Percentiles rank a stretch among this genome's conserved stretches.
Evolutionary conservation across 1,139 yeast genomes (phyloP).

Genomic region (Suhomyces atakaporum): DNA sequence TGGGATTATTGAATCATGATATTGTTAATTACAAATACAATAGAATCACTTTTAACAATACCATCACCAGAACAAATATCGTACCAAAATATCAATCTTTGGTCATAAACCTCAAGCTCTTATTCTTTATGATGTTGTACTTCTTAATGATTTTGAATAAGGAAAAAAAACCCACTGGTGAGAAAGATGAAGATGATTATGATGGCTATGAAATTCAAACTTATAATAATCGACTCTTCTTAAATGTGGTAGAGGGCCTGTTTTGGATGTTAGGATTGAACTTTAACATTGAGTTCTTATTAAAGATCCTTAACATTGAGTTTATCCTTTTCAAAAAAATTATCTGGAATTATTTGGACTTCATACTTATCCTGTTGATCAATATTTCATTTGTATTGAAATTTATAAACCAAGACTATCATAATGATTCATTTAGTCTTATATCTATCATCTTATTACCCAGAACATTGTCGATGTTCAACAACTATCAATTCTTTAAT

Average conservation of each 20-base stretch:
- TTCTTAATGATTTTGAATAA: constrained; percentile 34
- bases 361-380: constrained; percentile 33
- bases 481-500: constrained; percentile 56
- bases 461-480: constrained; percentile 54
- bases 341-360: constrained; percentile 46
- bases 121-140: constrained; percentile 35
- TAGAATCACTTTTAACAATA: constrained; percentile 31
- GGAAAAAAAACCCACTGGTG: constrained; percentile 16
- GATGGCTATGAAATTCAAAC: constrained; percentile 2
- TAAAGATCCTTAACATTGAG: constrained; percentile 48
- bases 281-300: constrained; percentile 39
- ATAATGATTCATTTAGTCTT: constrained; percentile 38
- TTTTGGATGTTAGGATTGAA: constrained; percentile 41
- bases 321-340: constrained; percentile 38
- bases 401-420: constrained; percentile 15
- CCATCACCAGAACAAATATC: constrained; percentile 33
- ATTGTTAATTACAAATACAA: constrained; percentile 41
- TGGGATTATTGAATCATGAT: constrained; percentile 23
- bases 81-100: constrained; percentile 49
- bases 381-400: constrained; percentile 32
- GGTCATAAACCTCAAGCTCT: constrained; percentile 41
- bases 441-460: constrained; percentile 59
- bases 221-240: constrained; percentile 1
- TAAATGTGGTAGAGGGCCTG: constrained; percentile 21
- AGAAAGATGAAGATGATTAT: constrained; percentile 1